Base-by-base conservation (phyloP, 176 grass and related monocot species). In the Eremochloa ophiuroides region DNA sequence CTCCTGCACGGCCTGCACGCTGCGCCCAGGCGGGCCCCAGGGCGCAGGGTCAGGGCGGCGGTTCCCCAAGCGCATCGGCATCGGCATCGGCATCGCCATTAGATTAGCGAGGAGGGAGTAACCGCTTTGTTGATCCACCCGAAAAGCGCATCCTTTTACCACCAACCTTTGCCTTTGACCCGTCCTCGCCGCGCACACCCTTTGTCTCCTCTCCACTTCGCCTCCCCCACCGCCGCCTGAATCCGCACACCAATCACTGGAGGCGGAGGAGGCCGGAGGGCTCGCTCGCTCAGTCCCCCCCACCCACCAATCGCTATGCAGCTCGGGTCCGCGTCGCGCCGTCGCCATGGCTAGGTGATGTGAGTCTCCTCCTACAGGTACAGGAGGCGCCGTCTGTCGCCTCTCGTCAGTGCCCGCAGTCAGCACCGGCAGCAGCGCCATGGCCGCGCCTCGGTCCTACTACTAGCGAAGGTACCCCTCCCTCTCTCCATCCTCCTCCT, bases 91-190 rank as follows among this genome's bases (percentile, higher is more conserved):
- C 17, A 70, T 22, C 50, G 41, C 41, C 41, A 47, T 66, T 40
- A 71, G 69, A 51, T 83, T 82, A 64, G 69, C 16, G 58, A 63
- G 8, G 30, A 11, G 41, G 55, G 51, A 79, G 26, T 73, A 88
- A 74, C 76, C 53, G 74, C 76, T 61, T 62, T 68, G 86, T 88
- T 75, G 73, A 75, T 70, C 61, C 81, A 56, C 83, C 79, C 79
- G n/a, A 61, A 76, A 50, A 62, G 31, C 82, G 17, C 72, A 77
- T 42, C 66, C 59, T 87, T 91, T 82, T 63, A 84, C 81, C 62
- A 65, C 70, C 77, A 53, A 65, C 63, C 85, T 85, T 70, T 84
- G 15, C 44, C 87, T 90, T 95, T 90, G 85, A 92, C 90, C 87
- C 85, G 76, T 75, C 64, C 71, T 66, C 58, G 80, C 69, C 80